Percentiles rank a stretch among this genome's conserved stretches.
phyloP scores from a whole-genome alignment of 2,329 filamentous ascomycete genomes.

The Fusarium transvaalense region DNA sequence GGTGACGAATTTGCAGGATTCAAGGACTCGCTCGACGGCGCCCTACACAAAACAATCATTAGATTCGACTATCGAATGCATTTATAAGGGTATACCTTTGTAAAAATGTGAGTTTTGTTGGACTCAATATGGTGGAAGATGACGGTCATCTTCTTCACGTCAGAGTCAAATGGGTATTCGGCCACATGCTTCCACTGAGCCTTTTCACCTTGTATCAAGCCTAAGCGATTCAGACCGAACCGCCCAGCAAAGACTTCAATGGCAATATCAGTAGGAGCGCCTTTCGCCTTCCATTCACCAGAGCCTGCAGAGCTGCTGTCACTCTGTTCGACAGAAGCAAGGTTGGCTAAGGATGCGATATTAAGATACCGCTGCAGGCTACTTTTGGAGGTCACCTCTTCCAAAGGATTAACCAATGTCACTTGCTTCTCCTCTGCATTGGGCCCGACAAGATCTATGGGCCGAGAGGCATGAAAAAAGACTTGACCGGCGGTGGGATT shows the following conservation, averaged over 20 bases:
- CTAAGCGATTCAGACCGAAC: slow-evolving; percentile 71
- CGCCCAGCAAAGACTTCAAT: slow-evolving; percentile 79
- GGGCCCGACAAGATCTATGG: slow-evolving; percentile 17
- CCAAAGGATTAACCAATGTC: slow-evolving; percentile 34
- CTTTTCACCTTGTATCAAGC: slow-evolving; percentile 61
- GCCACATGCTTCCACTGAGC: slow-evolving; percentile 69
- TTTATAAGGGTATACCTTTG: slow-evolving; percentile 55
- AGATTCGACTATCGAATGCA: too few relatives aligned
- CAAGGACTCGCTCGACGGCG: slow-evolving; percentile 74
- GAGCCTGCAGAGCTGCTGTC: slow-evolving; percentile 53
- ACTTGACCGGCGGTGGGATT: slow-evolving; percentile 45
- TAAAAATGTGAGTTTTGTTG: slow-evolving; percentile 63
- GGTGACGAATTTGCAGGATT: slow-evolving; percentile 66
- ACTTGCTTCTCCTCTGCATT: neutral
- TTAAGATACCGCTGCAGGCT: slow-evolving; percentile 69
- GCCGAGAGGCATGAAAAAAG: slow-evolving; percentile 31
- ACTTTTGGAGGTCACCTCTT: slow-evolving; percentile 58
- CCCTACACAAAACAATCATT: slow-evolving; percentile 50
- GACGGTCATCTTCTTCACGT: slow-evolving; percentile 81
- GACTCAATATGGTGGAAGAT: slow-evolving; percentile 65
- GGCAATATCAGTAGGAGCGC: slow-evolving; percentile 76
- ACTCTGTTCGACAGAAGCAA: slow-evolving; percentile 67
- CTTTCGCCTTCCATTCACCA: slow-evolving; percentile 71
- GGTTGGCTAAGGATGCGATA: slow-evolving; percentile 73
- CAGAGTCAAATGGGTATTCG: slow-evolving; percentile 80